Base-by-base conservation (phyloP, 2,329 filamentous ascomycete genomes). In the Botryotinia globosa region DNA sequence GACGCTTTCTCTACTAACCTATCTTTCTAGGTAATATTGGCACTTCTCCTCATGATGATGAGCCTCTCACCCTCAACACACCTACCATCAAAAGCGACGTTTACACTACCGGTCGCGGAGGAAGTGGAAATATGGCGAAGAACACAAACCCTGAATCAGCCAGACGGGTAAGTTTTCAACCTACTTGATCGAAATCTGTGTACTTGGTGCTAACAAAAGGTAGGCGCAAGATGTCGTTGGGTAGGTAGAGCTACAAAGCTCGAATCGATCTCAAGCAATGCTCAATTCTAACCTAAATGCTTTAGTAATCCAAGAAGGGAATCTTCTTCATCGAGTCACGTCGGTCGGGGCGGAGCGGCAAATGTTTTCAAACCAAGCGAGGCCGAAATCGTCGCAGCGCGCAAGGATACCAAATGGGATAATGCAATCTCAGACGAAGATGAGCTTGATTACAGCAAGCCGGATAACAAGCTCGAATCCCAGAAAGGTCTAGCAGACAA, bases 31-130 rank as follows among this genome's bases (percentile, higher is more conserved):
- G 91, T 80, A 93, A 93, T 84, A 92, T 93, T 80, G 85, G 87
- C 80, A 85, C 87, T 76, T 82, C 84, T 73, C 81, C 84, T 75
- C 82, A 82, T 59, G 82, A 82, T 74, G 77, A 89, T 62, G 82
- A 85, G 44, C 84, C 89, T 68, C 83, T 88, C 75, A 92, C 95
- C 79, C 89, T 97, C 75, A 85, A 91, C 78, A 97, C 94, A 1
- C 94, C 94, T 1, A 92, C 89, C 20, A 88, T 98, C 80, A 97
- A 97, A 84, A 88, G 88, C 64, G 84, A 92, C n/a, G 86, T 93
- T 76, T 94, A 95, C 80, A 97, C 94, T 32, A 98, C 94, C 4
- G 94, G 94, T 72, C 92, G 94, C 69, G 94, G 94, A 72, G 94
- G 72, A 44, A 90, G 88, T 7, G 94, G 94, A 74, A 97, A 97